Evolutionary conservation across 495 filamentous ascomycete species (phyloP).

Genomic region (Lepraria neglecta): DNA sequence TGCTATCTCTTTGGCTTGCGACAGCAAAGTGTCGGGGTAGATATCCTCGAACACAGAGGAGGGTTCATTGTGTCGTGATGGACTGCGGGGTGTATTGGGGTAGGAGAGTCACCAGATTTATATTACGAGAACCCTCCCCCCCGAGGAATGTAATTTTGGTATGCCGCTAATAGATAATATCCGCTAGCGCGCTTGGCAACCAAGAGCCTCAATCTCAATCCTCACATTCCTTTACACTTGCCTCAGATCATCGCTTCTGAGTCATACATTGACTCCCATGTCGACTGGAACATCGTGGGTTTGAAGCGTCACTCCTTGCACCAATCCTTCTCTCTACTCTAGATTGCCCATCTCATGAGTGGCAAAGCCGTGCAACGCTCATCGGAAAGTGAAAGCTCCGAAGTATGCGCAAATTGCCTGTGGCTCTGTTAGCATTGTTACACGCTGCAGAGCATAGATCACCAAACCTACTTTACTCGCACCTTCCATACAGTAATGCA

Average conservation of each 20-base stretch:
- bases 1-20: too few relatives aligned
- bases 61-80: neutral
- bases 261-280: too few relatives aligned
- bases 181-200: neutral
- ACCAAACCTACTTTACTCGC: constrained; percentile 63
- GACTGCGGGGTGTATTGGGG: neutral
- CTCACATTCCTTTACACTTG: too few relatives aligned
- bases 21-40: too few relatives aligned
- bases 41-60: neutral
- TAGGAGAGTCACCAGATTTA: neutral
- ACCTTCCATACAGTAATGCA: constrained; percentile 87
- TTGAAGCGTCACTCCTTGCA: neutral
- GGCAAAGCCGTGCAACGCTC: neutral
- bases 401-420: constrained; percentile 12
- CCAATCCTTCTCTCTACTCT: neutral
- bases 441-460: neutral
- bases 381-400: constrained; percentile 5
- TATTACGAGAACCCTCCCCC: neutral
- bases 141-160: neutral
- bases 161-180: constrained; percentile 11
- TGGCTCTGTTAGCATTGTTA: neutral
- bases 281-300: too few relatives aligned
- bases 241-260: too few relatives aligned
- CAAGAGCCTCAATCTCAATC: too few relatives aligned
- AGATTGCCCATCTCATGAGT: neutral